Evolutionary conservation across 1,284 basidiomycete species (phyloP), one percentile per base, ranked within the genome.

Genomic region (Ganoderma sinense): DNA sequence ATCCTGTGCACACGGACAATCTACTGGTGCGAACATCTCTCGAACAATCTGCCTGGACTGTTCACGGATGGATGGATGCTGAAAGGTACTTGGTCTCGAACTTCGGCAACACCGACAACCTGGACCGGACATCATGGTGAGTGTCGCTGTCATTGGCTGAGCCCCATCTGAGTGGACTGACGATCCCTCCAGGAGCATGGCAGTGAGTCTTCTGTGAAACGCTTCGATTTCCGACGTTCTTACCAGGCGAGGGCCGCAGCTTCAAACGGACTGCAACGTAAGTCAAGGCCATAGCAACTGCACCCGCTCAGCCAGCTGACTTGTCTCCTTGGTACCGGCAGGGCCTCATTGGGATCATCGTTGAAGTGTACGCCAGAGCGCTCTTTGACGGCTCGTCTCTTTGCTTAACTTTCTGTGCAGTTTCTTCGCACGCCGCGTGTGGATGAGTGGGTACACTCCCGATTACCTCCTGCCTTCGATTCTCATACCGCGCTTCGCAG

Each of bases 361-460:
- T 79, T 11, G 76, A 80, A 71, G 69, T 65, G 77, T 76, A 59
- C 64, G 74, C 69, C 13, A n/a, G 23, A 29, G 6, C 20, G 51
- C n/a, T 11, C 64, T 40, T 61, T 65, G 53, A 26, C 41, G 48
- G 14, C 45, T 18, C 20, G 31, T 39, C 43, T 63, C 29, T 68
- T 29, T 59, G 58, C 45, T 67, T 26, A 45, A 33, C 43, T 40
- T n/a, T 29, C 40, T 39, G n/a, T 31, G 23, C 45, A 79, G 79
- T 23, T 80, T 79, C 71, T 80, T 80, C 70, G 79, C 79, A 48
- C 75, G 75, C 13, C 75, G 79, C 39, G 78, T 80, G 20, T 80
- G 77, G 77, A 75, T 74, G 71, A 76, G 79, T 79, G 65, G 20
- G 70, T 73, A 43, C 26, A 8, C 43, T 45, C 45, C 60, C 43